Conservation (phyloP, 768 basidiomycete species). For the Lactarius trivialis region DNA sequence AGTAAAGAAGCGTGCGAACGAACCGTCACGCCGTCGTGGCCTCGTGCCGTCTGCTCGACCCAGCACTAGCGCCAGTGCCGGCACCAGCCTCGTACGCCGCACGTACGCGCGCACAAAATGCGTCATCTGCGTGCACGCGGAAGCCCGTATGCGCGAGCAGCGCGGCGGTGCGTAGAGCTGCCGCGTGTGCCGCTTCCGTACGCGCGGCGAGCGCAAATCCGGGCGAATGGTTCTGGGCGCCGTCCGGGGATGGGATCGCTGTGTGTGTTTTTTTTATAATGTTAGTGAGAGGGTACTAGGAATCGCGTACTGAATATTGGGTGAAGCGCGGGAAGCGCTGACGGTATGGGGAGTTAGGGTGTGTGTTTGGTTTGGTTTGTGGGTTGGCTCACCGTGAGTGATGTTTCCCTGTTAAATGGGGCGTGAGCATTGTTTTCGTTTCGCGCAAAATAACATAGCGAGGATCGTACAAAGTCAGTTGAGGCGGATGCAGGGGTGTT, state of each 20-base stretch:
- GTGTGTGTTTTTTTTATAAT: no score
- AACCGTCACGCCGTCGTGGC: neutral
- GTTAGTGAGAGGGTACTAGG: no score
- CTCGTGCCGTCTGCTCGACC: neutral
- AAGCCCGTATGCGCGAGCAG: constrained; percentile 21
- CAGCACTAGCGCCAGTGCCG: neutral
- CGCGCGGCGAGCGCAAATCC: constrained; percentile 21
- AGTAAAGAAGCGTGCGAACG: no score
- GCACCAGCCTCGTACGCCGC: constrained; percentile 11
- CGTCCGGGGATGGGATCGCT: constrained; percentile 14
- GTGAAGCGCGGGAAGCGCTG: no score
- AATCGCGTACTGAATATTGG: constrained; percentile 19
- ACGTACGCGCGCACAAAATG: constrained; percentile 17
- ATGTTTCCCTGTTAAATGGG: no score
- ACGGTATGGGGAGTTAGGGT: no score
- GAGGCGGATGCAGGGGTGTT: constrained; percentile 14
- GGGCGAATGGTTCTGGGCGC: constrained; percentile 19
- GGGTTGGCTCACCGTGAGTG: no score
- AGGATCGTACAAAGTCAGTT: constrained; percentile 22
- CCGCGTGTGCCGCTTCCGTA: constrained; percentile 16
- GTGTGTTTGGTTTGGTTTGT: no score
- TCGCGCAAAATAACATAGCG: no score
- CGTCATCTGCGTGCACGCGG: constrained; percentile 17
- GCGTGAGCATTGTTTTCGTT: no score
- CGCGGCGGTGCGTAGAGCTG: constrained; percentile 17